Conservation (phyloP, 2,329 filamentous ascomycete genomes). For the Monosporascus ibericus region DNA sequence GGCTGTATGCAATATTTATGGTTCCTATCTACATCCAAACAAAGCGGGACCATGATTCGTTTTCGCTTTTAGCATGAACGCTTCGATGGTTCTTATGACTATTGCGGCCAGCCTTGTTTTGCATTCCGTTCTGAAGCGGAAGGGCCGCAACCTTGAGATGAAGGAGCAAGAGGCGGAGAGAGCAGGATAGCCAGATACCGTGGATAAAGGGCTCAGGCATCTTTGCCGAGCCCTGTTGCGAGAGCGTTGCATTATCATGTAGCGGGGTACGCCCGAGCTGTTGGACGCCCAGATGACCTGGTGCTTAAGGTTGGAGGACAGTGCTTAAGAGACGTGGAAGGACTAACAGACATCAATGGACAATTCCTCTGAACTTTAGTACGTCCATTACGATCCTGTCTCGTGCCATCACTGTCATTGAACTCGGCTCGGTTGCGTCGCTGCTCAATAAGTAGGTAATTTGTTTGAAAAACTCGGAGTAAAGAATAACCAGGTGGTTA, state of each 20-base stretch:
- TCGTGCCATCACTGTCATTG: no score
- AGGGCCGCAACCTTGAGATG: conserved; percentile 15
- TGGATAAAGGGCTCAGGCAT: conserved; percentile 12
- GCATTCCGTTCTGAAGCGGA: conserved; percentile 13
- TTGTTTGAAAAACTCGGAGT: no score
- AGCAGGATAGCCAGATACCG: neutral
- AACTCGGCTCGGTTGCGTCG: no score
- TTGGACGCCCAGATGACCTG: no score
- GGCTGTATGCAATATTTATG: conserved; percentile 17
- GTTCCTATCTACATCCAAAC: conserved; percentile 19
- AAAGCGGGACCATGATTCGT: conserved; percentile 17
- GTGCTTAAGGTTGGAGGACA: neutral
- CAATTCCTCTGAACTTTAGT: no score
- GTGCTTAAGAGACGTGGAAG: neutral
- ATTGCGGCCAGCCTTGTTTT: conserved; percentile 14
- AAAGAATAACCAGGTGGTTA: no score
- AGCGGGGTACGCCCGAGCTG: no score
- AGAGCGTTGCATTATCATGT: no score
- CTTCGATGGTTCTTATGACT: conserved; percentile 16
- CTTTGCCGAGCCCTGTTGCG: neutral
- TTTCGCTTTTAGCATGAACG: conserved; percentile 20
- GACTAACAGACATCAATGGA: no score
- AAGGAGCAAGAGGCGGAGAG: conserved; percentile 11
- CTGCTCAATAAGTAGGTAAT: no score
- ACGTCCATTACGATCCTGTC: no score